Percentiles rank a stretch among this genome's conserved stretches.
phyloP scores from a whole-genome alignment of 176 grass and related monocot species.

The Carex littledalei region DNA sequence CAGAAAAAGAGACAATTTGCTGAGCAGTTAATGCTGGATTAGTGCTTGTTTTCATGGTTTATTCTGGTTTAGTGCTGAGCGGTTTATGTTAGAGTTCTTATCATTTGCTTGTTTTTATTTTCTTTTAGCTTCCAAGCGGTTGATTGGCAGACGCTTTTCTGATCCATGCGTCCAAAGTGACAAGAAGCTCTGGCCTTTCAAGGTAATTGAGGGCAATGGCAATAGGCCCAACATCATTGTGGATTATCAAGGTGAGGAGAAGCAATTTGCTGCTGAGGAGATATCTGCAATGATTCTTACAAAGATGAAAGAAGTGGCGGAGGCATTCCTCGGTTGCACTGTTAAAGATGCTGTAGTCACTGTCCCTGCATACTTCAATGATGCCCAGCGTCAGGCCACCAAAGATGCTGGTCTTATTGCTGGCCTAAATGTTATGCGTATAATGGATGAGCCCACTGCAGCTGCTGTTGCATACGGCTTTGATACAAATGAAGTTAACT shows the following conservation, averaged over 20 bases:
- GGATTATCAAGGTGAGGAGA: neutral
- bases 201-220: neutral
- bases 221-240: neutral
- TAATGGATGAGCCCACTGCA: neutral
- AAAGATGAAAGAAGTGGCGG: neutral
- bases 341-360: neutral
- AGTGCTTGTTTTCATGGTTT: too few relatives aligned
- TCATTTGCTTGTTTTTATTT: neutral
- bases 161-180: neutral
- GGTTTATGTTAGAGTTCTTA: neutral
- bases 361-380: neutral
- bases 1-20: neutral
- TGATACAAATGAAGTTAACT: neutral
- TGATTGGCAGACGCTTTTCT: neutral
- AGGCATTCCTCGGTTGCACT: neutral
- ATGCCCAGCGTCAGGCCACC: neutral
- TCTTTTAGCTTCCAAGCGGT: slow-evolving; percentile 20
- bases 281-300: neutral
- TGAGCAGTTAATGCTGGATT: too few relatives aligned
- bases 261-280: neutral
- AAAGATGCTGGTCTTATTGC: neutral
- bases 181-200: neutral
- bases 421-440: neutral
- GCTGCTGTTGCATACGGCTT: neutral
- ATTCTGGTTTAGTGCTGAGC: too few relatives aligned